Conservation (phyloP, 441 rosid genomes). For the Cnidoscolus chayamansa region DNA sequence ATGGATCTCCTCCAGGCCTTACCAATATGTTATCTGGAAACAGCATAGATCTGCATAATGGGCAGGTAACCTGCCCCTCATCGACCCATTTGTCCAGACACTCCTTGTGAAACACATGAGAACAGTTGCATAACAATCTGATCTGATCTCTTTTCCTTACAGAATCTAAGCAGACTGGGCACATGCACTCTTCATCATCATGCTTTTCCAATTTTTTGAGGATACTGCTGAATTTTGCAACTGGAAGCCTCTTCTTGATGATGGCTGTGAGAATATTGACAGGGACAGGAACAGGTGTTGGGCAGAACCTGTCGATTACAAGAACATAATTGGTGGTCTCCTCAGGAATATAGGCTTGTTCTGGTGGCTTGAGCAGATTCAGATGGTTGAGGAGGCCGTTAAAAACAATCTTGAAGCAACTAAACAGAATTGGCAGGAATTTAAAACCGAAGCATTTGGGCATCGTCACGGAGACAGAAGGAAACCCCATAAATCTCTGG, state of each 20-base stretch:
- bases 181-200: conserved; percentile 7
- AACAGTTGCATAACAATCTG: conserved; percentile 36
- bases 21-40: conserved; percentile 16
- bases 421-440: background rate
- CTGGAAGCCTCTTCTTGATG: conserved; percentile 29
- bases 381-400: conserved; percentile 19
- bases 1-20: background rate
- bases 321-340: conserved; percentile 19
- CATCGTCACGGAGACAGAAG: conserved; percentile 23
- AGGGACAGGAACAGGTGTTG: conserved; percentile 24
- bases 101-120: conserved; percentile 36
- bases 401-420: conserved; percentile 12
- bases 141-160: conserved; percentile 24
- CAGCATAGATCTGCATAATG: conserved; percentile 32
- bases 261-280: conserved; percentile 18
- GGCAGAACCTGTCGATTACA: conserved; percentile 22
- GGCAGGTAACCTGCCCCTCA: conserved; percentile 38
- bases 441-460: background rate
- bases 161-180: conserved; percentile 33
- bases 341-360: background rate
- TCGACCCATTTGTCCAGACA: conserved; percentile 40
- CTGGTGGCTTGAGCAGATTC: conserved; percentile 21
- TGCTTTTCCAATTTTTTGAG: conserved; percentile 9
- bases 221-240: conserved; percentile 19
- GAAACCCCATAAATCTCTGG: conserved; percentile 8